Conservation (phyloP, 2,329 filamentous ascomycete genomes). For the Gliomastix tumulicola region DNA sequence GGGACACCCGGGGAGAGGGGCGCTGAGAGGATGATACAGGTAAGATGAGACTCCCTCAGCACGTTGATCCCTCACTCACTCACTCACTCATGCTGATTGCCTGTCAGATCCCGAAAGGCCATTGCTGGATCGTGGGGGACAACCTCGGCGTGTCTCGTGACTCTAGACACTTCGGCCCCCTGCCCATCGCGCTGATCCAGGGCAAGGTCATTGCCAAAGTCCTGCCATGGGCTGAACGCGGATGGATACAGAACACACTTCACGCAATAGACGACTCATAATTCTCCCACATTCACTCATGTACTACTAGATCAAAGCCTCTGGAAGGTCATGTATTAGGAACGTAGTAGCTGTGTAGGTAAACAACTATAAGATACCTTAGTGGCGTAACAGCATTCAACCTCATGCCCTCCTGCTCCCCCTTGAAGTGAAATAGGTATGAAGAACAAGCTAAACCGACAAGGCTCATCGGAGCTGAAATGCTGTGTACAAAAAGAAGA, state of each 20-base stretch:
- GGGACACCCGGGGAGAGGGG: slow-evolving; percentile 48
- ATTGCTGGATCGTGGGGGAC: slow-evolving; percentile 88
- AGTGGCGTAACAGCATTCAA: too few relatives aligned
- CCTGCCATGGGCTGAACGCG: slow-evolving; percentile 42
- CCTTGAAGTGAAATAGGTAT: too few relatives aligned
- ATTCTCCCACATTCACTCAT: too few relatives aligned
- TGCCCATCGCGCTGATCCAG: slow-evolving; percentile 77
- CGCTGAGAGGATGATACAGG: slow-evolving; percentile 57
- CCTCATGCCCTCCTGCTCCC: too few relatives aligned
- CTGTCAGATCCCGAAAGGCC: slow-evolving; percentile 81
- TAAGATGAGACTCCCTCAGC: slow-evolving; percentile 25
- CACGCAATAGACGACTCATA: slow-evolving; percentile 20
- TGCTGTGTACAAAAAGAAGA: too few relatives aligned
- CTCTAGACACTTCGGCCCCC: slow-evolving; percentile 77
- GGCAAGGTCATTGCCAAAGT: slow-evolving; percentile 72
- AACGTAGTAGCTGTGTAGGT: too few relatives aligned
- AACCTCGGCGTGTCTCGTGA: slow-evolving; percentile 80
- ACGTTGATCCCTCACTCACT: neutral
- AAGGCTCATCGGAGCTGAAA: too few relatives aligned
- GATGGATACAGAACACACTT: slow-evolving; percentile 40
- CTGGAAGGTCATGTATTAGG: too few relatives aligned
- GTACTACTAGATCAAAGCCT: too few relatives aligned
- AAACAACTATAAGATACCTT: too few relatives aligned
- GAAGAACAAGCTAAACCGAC: too few relatives aligned
- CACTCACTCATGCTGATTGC: neutral